A percentile compares a stretch with the other conserved stretches of the same genome.
Conservation (phyloP, 495 filamentous ascomycete genomes). For the Aspergillus sclerotioniger region DNA sequence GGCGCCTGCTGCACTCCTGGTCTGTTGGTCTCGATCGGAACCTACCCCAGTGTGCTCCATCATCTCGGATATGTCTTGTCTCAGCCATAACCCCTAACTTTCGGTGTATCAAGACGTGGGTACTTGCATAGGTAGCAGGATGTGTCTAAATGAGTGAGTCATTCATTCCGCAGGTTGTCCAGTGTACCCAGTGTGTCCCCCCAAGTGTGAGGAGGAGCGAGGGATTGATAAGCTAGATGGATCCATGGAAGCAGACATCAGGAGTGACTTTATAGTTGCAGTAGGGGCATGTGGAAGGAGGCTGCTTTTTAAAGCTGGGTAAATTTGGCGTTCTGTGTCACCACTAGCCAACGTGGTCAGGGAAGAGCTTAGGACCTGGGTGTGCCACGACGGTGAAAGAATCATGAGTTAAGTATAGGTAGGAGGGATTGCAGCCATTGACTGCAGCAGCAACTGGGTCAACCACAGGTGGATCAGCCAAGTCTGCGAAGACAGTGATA, state of each 20-base stretch:
- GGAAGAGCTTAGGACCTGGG: neutral
- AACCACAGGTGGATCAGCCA: too few species aligned
- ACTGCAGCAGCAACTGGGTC: too few species aligned
- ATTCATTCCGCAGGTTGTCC: neutral
- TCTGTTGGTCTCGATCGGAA: constrained; percentile 5
- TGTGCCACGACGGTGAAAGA: too few species aligned
- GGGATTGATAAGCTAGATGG: neutral
- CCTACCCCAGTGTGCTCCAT: neutral
- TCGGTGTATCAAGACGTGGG: neutral
- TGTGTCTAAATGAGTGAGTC: neutral
- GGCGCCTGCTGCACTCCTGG: constrained; percentile 17
- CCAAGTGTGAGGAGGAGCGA: neutral
- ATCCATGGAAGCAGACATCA: neutral
- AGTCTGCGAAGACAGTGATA: too few species aligned
- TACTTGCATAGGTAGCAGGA: neutral
- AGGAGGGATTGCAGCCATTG: too few species aligned
- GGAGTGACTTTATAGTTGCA: neutral
- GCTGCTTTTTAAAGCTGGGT: neutral
- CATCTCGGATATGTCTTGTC: neutral
- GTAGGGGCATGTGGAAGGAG: neutral
- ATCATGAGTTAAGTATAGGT: too few species aligned
- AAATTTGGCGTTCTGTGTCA: neutral
- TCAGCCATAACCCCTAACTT: neutral
- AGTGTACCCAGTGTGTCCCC: neutral
- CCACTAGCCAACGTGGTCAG: neutral